phyloP scores from a whole-genome alignment of 768 basidiomycete genomes.

The Paxillus involutus region DNA sequence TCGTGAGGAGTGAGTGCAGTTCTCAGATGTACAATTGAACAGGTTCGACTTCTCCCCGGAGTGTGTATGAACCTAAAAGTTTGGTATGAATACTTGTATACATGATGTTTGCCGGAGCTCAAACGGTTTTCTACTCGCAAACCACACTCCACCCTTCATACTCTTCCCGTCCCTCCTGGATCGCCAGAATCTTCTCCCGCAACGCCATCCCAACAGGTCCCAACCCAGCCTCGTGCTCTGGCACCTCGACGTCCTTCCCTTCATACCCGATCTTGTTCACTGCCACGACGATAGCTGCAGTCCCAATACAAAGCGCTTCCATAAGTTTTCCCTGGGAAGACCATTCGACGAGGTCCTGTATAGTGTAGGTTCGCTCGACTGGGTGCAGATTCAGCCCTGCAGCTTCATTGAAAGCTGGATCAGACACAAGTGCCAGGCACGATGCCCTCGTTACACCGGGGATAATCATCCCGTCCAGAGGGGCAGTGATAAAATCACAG shows the following conservation, averaged over 20 bases:
- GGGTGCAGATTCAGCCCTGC: constrained; percentile 37
- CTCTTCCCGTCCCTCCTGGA: constrained; percentile 67
- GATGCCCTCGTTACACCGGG: constrained; percentile 92
- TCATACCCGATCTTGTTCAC: constrained; percentile 74
- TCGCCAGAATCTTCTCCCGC: constrained; percentile 69
- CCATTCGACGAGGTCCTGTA: constrained; percentile 55
- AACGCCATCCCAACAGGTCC: constrained; percentile 67
- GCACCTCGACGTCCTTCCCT: constrained; percentile 61
- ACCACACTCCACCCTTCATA: constrained; percentile 67
- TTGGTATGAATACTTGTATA: too few species aligned
- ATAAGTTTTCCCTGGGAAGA: constrained; percentile 61
- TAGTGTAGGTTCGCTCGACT: constrained; percentile 59
- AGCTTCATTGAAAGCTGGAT: constrained; percentile 47
- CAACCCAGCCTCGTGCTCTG: constrained; percentile 50
- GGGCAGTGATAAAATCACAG: constrained; percentile 85
- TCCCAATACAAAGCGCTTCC: constrained; percentile 86
- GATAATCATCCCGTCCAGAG: constrained; percentile 88
- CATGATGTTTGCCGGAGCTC: neutral
- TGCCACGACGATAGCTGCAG: constrained; percentile 75
- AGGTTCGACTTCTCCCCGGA: too few species aligned
- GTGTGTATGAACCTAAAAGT: too few species aligned
- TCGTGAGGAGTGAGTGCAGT: too few species aligned
- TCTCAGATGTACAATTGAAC: too few species aligned
- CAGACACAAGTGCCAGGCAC: constrained; percentile 67
- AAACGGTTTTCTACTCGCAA: constrained; percentile 5